Evolutionary conservation across 2,329 filamentous ascomycete genomes (phyloP).

Genomic region (Exophiala spinifera): DNA sequence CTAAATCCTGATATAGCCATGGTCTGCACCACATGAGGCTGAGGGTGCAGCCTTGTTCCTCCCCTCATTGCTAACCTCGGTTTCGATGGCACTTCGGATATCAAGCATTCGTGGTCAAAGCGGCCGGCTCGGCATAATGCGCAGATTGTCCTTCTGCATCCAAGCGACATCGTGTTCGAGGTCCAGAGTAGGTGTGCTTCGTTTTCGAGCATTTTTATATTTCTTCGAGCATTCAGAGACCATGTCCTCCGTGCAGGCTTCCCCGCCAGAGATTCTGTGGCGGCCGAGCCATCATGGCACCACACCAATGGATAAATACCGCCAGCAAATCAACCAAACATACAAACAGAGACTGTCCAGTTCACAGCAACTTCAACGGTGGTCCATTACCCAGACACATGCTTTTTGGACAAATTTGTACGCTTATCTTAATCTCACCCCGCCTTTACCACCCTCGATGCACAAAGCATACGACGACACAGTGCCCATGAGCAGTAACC

Average conservation of each 20-base stretch:
- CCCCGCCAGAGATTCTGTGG: background rate
- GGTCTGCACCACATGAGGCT: too few relatives aligned
- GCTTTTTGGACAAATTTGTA: conserved; percentile 47
- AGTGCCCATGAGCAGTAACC: conserved; percentile 38
- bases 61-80: background rate
- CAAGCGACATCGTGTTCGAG: too few relatives aligned
- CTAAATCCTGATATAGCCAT: too few relatives aligned
- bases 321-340: conserved; percentile 23
- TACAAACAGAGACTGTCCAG: conserved; percentile 17
- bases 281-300: conserved; percentile 5
- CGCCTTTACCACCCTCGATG: conserved; percentile 33
- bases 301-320: conserved; percentile 25
- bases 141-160: too few relatives aligned
- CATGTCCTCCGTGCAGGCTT: background rate
- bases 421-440: conserved; percentile 35
- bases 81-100: background rate
- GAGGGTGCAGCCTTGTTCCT: background rate
- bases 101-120: too few relatives aligned
- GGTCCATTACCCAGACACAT: conserved; percentile 40
- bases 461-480: conserved; percentile 39
- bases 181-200: too few relatives aligned
- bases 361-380: conserved; percentile 40
- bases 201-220: too few relatives aligned
- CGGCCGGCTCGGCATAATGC: background rate
- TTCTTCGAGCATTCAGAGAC: background rate